Percentiles rank a stretch among this genome's conserved stretches.
These are phyloP conservation scores for Suhomyces coccinellae DNA, from an alignment of 1,139 yeast genomes.

Conservation along the genomic window DNA sequence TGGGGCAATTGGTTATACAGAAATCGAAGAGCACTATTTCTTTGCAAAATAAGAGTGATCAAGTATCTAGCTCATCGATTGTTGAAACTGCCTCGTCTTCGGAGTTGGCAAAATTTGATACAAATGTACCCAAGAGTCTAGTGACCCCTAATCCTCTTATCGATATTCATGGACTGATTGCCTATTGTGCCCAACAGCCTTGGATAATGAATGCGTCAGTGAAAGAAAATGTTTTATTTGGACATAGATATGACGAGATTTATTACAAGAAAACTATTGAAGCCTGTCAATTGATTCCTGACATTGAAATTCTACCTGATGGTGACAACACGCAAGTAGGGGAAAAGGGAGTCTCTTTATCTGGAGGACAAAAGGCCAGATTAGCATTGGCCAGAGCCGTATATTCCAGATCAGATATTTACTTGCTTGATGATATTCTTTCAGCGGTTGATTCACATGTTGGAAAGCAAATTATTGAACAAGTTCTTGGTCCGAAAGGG, in stretches of 20 bases:
- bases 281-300: conserved; percentile 80
- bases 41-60: not conserved
- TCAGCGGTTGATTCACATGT: conserved; percentile 97
- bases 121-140: not conserved
- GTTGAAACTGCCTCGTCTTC: not conserved
- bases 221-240: conserved; percentile 86
- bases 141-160: conserved; percentile 7
- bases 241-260: conserved; percentile 75
- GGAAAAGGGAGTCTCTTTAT: conserved; percentile 94
- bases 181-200: conserved; percentile 47
- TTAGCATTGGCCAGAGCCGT: conserved; percentile 92
- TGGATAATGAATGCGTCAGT: conserved; percentile 97
- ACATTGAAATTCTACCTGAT: conserved; percentile 74
- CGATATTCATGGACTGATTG: conserved; percentile 27
- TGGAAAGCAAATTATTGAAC: conserved; percentile 50
- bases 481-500: conserved; percentile 32
- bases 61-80: not conserved
- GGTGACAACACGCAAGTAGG: conserved; percentile 94
- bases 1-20: conserved; percentile 25
- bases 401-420: conserved; percentile 89
- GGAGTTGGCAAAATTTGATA: not conserved
- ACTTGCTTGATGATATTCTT: conserved; percentile 83
- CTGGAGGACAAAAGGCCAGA: conserved; percentile 98
- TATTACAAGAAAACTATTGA: conserved; percentile 76
- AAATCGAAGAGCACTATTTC: not conserved